Evolutionary conservation across 352 stramenopile species (phyloP).

Genomic region (Detonula confervacea): DNA sequence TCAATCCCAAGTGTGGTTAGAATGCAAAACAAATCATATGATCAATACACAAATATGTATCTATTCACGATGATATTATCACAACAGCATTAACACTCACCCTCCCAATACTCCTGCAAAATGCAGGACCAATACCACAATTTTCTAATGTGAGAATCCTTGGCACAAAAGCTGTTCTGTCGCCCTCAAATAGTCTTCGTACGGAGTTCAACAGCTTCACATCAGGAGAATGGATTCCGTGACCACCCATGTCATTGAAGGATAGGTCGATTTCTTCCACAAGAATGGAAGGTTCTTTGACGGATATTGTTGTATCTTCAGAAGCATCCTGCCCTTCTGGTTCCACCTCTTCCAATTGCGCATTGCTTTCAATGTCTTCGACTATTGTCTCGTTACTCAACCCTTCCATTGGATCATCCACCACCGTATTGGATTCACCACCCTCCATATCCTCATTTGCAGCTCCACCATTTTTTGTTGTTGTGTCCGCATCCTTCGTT

Average conservation of each 20-base stretch:
- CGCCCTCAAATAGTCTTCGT: slow-evolving; percentile 52
- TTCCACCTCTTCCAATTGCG: not conserved
- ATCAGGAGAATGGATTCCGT: slow-evolving; percentile 38
- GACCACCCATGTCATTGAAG: slow-evolving; percentile 68
- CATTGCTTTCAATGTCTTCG: no score
- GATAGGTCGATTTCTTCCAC: slow-evolving; percentile 71
- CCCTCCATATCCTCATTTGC: slow-evolving; percentile 16
- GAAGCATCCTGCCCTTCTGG: not conserved
- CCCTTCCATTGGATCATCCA: not conserved
- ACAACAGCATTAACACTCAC: slow-evolving; percentile 29
- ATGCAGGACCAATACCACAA: slow-evolving; percentile 70
- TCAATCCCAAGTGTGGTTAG: not conserved
- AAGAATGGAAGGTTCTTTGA: slow-evolving; percentile 13
- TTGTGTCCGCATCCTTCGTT: slow-evolving; percentile 3
- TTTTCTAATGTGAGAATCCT: slow-evolving; percentile 61
- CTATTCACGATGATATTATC: not conserved
- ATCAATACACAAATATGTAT: no score
- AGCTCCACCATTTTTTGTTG: not conserved
- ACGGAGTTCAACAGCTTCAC: slow-evolving; percentile 52
- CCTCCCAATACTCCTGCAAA: slow-evolving; percentile 78
- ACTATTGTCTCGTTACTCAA: not conserved
- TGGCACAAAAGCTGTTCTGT: slow-evolving; percentile 37
- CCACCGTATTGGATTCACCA: slow-evolving; percentile 10
- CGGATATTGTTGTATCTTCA: slow-evolving; percentile 16
- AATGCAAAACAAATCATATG: no score